Base-by-base conservation (phyloP, 345 rosid genomes). In the Eucalyptus regnans region DNA sequence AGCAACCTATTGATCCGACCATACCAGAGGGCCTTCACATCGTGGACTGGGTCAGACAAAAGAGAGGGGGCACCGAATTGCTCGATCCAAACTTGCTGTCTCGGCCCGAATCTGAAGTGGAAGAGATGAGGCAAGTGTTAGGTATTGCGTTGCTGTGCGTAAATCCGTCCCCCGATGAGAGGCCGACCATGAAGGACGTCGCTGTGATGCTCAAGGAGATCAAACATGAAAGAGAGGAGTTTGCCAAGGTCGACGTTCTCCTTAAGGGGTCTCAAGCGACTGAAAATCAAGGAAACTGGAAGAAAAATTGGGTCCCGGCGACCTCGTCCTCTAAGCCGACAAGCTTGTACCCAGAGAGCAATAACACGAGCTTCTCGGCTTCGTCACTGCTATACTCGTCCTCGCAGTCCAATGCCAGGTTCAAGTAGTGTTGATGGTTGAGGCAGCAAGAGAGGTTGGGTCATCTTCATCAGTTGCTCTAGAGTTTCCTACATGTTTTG, bases 161-260 rank as follows among this genome's bases (percentile, higher is more conserved):
- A 50, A 95, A 94, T 86, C 89, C 97, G 3, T 88, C 92, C 52
- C 99, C 99, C 1, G 96, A 95, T 1, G 99, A 97, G 71, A 94
- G 99, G 87, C 99, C 99, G 3, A 95, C 94, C 23, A 97, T 97
- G 99, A 97, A 96, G 91, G 99, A 97, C 43, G 96, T 96, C 14
- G 96, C 96, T 4, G 99, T 97, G 33, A 96, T 97, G 99, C 96
- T 97, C 66, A 95, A 95, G 90, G 99, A 97, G 95, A 96, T 97
- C 60, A 97, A 94, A 86, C 97, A 95, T 54, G 99, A 96, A 81
- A 93, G 94, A 79, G 99, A 96, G 87, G 99, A 95, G 92, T 93
- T 93, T 33, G 96, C 96, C 5, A 97, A 97, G 91, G 97, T 95
- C 68, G 99, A 97, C 86, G 91, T 91, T 89, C 92, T 94, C 29